Conservation (phyloP, 2,329 filamentous ascomycete genomes). For the Cladophialophora bantiana region DNA sequence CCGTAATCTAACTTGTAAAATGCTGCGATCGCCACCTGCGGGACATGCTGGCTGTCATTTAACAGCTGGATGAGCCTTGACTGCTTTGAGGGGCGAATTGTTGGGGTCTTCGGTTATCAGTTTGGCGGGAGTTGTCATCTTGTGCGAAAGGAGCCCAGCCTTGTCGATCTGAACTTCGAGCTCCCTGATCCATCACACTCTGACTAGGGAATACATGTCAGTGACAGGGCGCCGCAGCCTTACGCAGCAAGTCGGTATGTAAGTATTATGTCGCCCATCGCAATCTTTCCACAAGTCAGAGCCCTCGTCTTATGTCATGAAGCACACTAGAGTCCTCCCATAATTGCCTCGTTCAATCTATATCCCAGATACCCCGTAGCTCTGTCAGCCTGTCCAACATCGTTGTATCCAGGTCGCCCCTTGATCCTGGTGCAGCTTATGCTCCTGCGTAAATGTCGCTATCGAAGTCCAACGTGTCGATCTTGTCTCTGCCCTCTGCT, state of each 20-base stretch:
- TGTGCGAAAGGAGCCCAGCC: too few relatives aligned
- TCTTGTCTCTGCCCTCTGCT: constrained; percentile 59
- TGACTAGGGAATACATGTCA: too few relatives aligned
- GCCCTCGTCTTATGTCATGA: not conserved
- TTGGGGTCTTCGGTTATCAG: too few relatives aligned
- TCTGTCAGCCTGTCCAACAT: constrained; percentile 2
- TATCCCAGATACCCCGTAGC: not conserved
- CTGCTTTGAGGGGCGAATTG: too few relatives aligned
- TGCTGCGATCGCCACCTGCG: too few relatives aligned
- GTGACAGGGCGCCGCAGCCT: not conserved
- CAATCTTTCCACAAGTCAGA: not conserved
- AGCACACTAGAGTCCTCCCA: not conserved
- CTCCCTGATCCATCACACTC: too few relatives aligned
- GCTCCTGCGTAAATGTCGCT: constrained; percentile 28
- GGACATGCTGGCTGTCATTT: too few relatives aligned
- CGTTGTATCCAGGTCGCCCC: not conserved
- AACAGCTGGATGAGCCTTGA: too few relatives aligned
- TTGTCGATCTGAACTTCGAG: too few relatives aligned
- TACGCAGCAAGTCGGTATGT: not conserved
- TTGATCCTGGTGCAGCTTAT: not conserved
- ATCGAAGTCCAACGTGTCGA: constrained; percentile 52
- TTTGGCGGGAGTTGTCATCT: too few relatives aligned
- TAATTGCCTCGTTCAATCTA: not conserved
- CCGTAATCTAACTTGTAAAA: too few relatives aligned
- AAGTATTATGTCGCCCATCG: not conserved